These are phyloP conservation scores for Pythium pyrilobum DNA, from an alignment of 352 stramenopile genomes.

Conservation along the genomic window DNA sequence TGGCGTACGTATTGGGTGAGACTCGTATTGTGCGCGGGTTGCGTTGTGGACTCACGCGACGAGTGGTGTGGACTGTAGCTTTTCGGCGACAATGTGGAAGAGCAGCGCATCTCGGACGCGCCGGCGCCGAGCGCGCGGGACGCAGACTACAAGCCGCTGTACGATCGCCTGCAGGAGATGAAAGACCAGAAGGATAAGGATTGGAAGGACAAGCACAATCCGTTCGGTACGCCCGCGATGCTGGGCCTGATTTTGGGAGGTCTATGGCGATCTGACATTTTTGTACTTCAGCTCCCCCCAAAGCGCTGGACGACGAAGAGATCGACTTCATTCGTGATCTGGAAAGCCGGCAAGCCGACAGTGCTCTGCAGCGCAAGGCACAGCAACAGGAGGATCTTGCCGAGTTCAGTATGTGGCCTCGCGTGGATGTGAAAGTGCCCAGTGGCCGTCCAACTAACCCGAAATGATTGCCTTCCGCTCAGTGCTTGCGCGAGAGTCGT, in stretches of 20 bases:
- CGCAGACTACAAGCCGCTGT: slow-evolving; percentile 64
- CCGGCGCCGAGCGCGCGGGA: slow-evolving; percentile 39
- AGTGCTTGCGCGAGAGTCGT: slow-evolving; percentile 56
- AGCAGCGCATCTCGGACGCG: slow-evolving; percentile 69
- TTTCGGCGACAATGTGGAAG: slow-evolving; percentile 84
- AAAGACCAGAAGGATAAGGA: slow-evolving; percentile 76
- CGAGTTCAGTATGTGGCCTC: slow-evolving; percentile 65
- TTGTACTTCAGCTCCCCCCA: slow-evolving; percentile 51
- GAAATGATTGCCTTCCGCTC: background rate
- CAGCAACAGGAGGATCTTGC: slow-evolving; percentile 74
- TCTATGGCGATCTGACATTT: background rate
- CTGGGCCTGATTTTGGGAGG: no score
- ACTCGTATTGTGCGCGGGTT: no score
- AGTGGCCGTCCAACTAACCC: background rate
- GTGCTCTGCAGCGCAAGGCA: slow-evolving; percentile 40
- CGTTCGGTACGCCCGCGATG: slow-evolving; percentile 45
- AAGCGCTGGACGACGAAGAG: slow-evolving; percentile 83
- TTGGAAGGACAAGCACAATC: slow-evolving; percentile 89
- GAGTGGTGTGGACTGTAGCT: slow-evolving; percentile 37
- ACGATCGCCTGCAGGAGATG: slow-evolving; percentile 75
- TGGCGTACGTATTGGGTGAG: slow-evolving; percentile 68
- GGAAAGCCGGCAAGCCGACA: slow-evolving; percentile 46
- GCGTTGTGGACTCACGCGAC: no score
- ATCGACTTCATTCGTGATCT: slow-evolving; percentile 77
- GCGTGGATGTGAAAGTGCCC: background rate